Conservation (phyloP, 106 monocot species). For the Apostasia ramifera region DNA sequence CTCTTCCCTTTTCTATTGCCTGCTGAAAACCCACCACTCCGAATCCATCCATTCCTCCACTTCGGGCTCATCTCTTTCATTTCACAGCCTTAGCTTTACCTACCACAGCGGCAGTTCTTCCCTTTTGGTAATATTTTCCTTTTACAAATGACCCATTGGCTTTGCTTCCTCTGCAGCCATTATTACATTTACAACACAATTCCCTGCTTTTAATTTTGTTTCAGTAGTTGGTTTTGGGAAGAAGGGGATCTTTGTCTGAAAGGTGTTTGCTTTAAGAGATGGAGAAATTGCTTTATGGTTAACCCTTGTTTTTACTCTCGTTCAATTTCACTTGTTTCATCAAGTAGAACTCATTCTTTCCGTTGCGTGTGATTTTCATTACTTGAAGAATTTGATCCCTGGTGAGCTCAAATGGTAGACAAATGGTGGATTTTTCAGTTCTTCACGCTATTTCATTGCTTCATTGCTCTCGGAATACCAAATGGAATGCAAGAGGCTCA, state of each 20-base stretch:
- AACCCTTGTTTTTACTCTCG: not conserved
- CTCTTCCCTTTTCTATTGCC: not conserved
- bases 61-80: not conserved
- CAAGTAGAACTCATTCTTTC: too few relatives aligned
- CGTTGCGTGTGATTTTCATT: too few relatives aligned
- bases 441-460: not conserved
- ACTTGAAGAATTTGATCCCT: not conserved
- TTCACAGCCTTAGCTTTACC: not conserved
- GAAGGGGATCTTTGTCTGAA: not conserved
- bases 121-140: too few relatives aligned
- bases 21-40: not conserved
- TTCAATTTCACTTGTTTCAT: too few relatives aligned
- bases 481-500: conserved; percentile 7
- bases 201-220: not conserved
- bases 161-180: not conserved
- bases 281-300: not conserved
- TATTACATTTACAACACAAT: not conserved
- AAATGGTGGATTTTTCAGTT: conserved; percentile 7
- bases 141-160: not conserved
- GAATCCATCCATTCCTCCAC: not conserved
- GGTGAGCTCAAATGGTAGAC: conserved; percentile 1
- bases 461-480: not conserved
- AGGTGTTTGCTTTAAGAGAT: not conserved
- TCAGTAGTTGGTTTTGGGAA: not conserved
- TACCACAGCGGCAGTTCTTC: not conserved